These are phyloP conservation scores for Penicillium robsamsonii DNA, from an alignment of 495 filamentous ascomycete genomes.

Conservation along the genomic window DNA sequence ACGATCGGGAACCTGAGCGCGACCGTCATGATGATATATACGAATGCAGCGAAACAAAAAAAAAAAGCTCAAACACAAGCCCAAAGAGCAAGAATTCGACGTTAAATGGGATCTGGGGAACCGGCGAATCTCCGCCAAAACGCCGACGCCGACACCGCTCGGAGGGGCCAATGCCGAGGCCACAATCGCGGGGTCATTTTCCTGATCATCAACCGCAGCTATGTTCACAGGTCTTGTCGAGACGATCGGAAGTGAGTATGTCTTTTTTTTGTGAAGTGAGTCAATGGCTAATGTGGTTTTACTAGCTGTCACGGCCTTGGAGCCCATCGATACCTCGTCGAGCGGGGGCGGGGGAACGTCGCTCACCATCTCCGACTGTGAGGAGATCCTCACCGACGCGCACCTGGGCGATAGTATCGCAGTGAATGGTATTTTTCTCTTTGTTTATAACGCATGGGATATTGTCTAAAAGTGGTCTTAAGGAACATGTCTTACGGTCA, in stretches of 20 bases:
- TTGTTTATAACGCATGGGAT: background rate
- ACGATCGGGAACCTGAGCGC: constrained; percentile 27
- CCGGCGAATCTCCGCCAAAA: constrained; percentile 31
- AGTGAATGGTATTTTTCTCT: constrained; percentile 65
- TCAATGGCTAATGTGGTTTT: constrained; percentile 17
- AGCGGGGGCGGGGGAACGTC: constrained; percentile 76
- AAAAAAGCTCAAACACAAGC: constrained; percentile 8
- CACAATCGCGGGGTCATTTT: constrained; percentile 9
- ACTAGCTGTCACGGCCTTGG: constrained; percentile 76
- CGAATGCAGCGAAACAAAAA: constrained; percentile 1
- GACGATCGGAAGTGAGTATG: constrained; percentile 76
- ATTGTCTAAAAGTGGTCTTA: constrained; percentile 13
- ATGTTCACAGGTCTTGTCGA: constrained; percentile 99
- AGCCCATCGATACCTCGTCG: constrained; percentile 69
- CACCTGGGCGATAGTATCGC: constrained; percentile 90
- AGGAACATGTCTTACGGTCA: constrained; percentile 89
- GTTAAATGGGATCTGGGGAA: constrained; percentile 20
- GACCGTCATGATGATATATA: constrained; percentile 23
- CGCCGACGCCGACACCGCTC: constrained; percentile 37
- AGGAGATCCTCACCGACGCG: constrained; percentile 73
- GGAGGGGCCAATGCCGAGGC: constrained; percentile 35
- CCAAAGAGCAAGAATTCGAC: constrained; percentile 1
- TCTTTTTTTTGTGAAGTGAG: constrained; percentile 1
- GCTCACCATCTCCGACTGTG: constrained; percentile 76
- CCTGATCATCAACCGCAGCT: constrained; percentile 28